phyloP scores from a whole-genome alignment of 1,284 basidiomycete species.

The Crucibulum cyathiforme region DNA sequence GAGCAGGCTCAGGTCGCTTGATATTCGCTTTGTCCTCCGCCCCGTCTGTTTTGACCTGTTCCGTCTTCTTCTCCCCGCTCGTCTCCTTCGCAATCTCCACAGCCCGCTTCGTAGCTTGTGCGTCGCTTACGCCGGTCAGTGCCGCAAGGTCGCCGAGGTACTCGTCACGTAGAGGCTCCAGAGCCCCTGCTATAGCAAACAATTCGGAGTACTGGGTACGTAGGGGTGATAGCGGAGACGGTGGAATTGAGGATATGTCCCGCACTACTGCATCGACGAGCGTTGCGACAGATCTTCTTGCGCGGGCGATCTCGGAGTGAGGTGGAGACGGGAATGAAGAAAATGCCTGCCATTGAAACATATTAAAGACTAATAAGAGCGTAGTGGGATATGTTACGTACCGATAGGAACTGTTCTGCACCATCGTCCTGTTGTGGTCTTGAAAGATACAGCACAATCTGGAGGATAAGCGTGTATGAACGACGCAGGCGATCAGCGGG shows the following conservation, averaged over 20 bases:
- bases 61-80: too few species aligned
- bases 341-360: constrained; percentile 20
- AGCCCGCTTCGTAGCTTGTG: too few species aligned
- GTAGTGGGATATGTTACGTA: constrained; percentile 7
- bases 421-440: constrained; percentile 8
- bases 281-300: constrained; percentile 19
- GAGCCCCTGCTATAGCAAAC: constrained; percentile 29
- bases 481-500: neutral
- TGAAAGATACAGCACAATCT: constrained; percentile 2
- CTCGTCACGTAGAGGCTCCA: constrained; percentile 25
- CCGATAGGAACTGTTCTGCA: constrained; percentile 23
- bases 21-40: too few species aligned
- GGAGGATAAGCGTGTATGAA: neutral
- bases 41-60: too few species aligned
- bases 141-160: constrained; percentile 9
- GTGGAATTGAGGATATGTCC: constrained; percentile 25
- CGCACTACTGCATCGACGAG: constrained; percentile 22
- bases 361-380: neutral
- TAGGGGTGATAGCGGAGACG: constrained; percentile 11
- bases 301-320: constrained; percentile 34
- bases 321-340: constrained; percentile 20
- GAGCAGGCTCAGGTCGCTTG: too few species aligned
- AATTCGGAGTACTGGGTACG: constrained; percentile 23
- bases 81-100: too few species aligned
- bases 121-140: too few species aligned